Base-by-base conservation (phyloP, 345 rosid genomes). In the Dimocarpus longan region DNA sequence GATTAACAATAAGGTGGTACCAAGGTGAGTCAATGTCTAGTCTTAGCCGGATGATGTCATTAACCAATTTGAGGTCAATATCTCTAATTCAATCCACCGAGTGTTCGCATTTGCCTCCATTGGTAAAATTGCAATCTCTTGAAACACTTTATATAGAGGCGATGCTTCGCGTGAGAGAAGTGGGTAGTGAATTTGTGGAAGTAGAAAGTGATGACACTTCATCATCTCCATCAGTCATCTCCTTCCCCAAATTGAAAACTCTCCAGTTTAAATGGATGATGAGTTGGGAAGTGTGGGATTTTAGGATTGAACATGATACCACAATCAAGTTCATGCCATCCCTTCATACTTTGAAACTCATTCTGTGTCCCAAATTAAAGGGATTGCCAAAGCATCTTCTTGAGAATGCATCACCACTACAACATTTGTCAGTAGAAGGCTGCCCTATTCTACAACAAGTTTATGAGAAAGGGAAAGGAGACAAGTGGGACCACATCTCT, bases 241-340 rank as follows among this genome's bases (percentile, higher is more conserved):
- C 3, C 9, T 69, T 43, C 57, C 56, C 72, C 57, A 67, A 67
- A 9, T 40, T 67, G 71, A 66, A 67, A 40, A 39, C 15, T 40
- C 71, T 68, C 44, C 2, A 11, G 24, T 11, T 69, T n/a, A n/a
- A n/a, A n/a, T n/a, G n/a, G n/a, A n/a, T n/a, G n/a, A n/a, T n/a
- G n/a, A 11, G 24, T 11, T 69, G 56, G 73, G 57, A 69, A 69
- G 72, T n/a, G 39, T 44, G 73, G 73, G 59, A 69, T 69, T 69
- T 44, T 69, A 39, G 32, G 73, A 46, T 22, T 6, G n/a, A 52
- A 15, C 57, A 21, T 44, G 39, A 69, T 6, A 32, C 48, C 6
- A 42, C 9, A n/a, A 68, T 37, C n/a, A 21, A 16, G n/a, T 3
- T 68, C 28, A 68, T 68, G 71, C 52, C 71, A 42, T 68, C 50